Base-by-base conservation (phyloP, 805 yeast species). In the Grigorovia transvaalensis region DNA sequence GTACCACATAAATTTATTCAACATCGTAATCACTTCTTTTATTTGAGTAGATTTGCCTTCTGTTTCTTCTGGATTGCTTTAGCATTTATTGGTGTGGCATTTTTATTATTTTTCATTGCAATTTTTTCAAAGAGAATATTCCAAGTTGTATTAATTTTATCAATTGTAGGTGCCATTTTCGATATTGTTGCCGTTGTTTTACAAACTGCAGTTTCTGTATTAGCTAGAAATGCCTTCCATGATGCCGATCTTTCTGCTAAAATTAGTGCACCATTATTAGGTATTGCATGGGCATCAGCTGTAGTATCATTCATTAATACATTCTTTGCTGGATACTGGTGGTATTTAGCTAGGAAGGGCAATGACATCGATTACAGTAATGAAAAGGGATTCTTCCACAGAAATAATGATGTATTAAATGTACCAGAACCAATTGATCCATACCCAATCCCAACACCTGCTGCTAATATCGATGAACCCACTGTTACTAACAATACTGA, bases 201-300 rank as follows among this genome's bases (percentile, higher is more conserved):
- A 63, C 78, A 81, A 66, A 88, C 96, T 38, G 93, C 95, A 2
- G 85, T 79, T 45, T 68, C 77, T 55, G 95, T 84, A n/a, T 64
- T 85, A 72, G 93, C 87, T 47, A 82, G 75, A 65, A 74, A 80
- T 60, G 83, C 84, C 29, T 90, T 90, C 77, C 62, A 67, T 43
- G 64, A 71, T 54, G 77, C 67, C 30, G 75, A 71, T 45, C 62
- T 72, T 55, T 53, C 57, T 15, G 74, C 81, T 44, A 71, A 74
- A 51, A 56, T 85, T 53, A 87, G 88, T 55, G 74, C 79, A 35
- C 69, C 78, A 47, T 67, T 78, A 61, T 65, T 81, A 64, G 90
- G 85, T 61, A 62, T 84, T 51, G 63, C 81, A 7, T 86, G 95
- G 95, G 84, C 88, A 49, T 71, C 87, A 20, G 79, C 80, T 50